Base-by-base conservation (phyloP, 2,329 filamentous ascomycete species). In the Diaporthe vaccinii region DNA sequence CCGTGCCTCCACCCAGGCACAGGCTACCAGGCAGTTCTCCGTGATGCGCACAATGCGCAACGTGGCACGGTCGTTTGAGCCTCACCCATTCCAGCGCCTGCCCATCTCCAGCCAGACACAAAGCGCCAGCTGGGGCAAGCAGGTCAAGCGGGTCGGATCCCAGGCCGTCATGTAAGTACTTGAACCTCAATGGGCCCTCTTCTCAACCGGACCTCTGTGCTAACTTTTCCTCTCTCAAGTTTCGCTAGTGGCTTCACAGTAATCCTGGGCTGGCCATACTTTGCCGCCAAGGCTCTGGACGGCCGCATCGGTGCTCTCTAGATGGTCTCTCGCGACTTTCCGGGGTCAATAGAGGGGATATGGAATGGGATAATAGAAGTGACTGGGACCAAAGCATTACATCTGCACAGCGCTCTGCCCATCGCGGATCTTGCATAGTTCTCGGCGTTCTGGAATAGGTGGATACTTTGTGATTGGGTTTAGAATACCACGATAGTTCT, bases 231-330 rank as follows among this genome's bases (percentile, higher is more conserved):
- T 25, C 25, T 39, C 25, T 39, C 20, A 59, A 86, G 84, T 51
- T 86, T 82, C 80, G 77, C 85, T 76, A 83, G 84, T 2, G 78
- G 77, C 41, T 79, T 83, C 55, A 77, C 75, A 5, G 34, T 80
- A 12, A 77, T 85, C 58, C 81, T 86, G n/a, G 82, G 82, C 70
- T 86, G 85, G 85, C 85, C 85, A 1, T 75, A 78, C 15, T 49
- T 80, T 14, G 77, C 77, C 62, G 59, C 75, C 55, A n/a, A 62
- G 15, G 17, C 78, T 41, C 34, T 83, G 12, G 78, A 82, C 75
- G 81, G 81, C 41, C 80, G 77, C 78, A 76, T 84, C 12, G 65
- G 70, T 34, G 51, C 59, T 34, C 39, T 57, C 4, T 72, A 82
- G 84, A 69, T 17, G 28, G 41, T 28, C 15, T 20, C 8, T 12